These are phyloP conservation scores for Boechera stricta DNA, from an alignment of 345 rosid genomes.

Conservation along the genomic window DNA sequence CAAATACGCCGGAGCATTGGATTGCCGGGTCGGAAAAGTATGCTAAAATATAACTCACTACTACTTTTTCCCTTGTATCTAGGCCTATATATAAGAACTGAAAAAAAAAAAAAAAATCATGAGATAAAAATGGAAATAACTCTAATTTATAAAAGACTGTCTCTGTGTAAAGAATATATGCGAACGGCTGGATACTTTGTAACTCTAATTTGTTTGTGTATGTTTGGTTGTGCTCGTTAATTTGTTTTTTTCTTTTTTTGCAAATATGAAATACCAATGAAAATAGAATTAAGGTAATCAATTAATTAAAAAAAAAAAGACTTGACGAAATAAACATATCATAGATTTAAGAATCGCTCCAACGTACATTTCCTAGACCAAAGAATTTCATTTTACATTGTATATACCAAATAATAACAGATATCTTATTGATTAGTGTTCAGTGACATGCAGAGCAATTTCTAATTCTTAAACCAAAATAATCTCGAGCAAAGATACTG, in stretches of 20 bases:
- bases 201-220: constrained; percentile 31
- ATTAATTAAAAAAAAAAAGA: neutral
- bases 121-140: constrained; percentile 1
- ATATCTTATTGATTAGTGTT: neutral
- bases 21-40: constrained; percentile 43
- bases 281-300: neutral
- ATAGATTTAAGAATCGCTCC: neutral
- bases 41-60: constrained; percentile 40
- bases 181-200: constrained; percentile 39
- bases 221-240: constrained; percentile 23
- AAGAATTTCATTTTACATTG: neutral
- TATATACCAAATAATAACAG: neutral
- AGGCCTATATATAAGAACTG: constrained; percentile 23
- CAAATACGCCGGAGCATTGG: constrained; percentile 54
- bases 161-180: constrained; percentile 30
- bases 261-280: constrained; percentile 6
- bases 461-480: neutral
- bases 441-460: constrained; percentile 16
- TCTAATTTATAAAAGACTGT: neutral
- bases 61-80: constrained; percentile 33
- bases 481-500: neutral
- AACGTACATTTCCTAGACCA: neutral
- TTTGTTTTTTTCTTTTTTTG: constrained; percentile 4
- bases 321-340: neutral
- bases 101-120: neutral